A percentile compares a stretch with the other conserved stretches of the same genome.
Evolutionary conservation across 2,329 filamentous ascomycete genomes (phyloP).

Genomic region (Eutypella sp.): DNA sequence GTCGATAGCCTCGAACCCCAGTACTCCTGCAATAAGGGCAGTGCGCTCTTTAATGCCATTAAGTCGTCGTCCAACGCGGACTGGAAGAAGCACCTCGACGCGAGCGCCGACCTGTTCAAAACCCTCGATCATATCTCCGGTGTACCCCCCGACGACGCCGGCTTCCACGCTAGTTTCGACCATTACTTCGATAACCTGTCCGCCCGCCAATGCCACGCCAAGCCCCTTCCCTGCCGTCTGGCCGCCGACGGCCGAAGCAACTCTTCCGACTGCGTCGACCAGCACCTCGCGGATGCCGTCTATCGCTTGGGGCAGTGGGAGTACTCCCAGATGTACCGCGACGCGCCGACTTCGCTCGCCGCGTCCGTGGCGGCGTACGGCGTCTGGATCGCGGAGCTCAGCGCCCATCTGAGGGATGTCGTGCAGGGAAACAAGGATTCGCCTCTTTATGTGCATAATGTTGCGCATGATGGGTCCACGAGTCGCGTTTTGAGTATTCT

Average conservation of each 20-base stretch:
- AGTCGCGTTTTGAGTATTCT: slow-evolving; percentile 63
- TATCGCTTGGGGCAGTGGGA: slow-evolving; percentile 77
- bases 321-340: slow-evolving; percentile 74
- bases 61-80: slow-evolving; percentile 36
- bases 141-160: slow-evolving; percentile 48
- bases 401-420: slow-evolving; percentile 55
- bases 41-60: slow-evolving; percentile 37
- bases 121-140: slow-evolving; percentile 65
- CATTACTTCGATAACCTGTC: slow-evolving; percentile 85
- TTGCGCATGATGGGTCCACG: slow-evolving; percentile 74
- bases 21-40: slow-evolving; percentile 59
- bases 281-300: slow-evolving; percentile 59
- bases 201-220: slow-evolving; percentile 69
- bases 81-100: slow-evolving; percentile 62
- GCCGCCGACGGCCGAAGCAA: slow-evolving; percentile 41
- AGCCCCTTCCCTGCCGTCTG: slow-evolving; percentile 64
- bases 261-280: slow-evolving; percentile 55
- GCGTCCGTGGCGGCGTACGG: slow-evolving; percentile 61
- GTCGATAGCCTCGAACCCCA: slow-evolving; percentile 71
- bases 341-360: slow-evolving; percentile 54
- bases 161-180: slow-evolving; percentile 69
- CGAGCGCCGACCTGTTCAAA: slow-evolving; percentile 49
- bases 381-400: slow-evolving; percentile 70
- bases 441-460: slow-evolving; percentile 64
- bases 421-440: slow-evolving; percentile 34